Percentiles rank a stretch among this genome's conserved stretches.
Evolutionary conservation across 352 stramenopile species (phyloP).

Genomic region (Phytophthora capsici): DNA sequence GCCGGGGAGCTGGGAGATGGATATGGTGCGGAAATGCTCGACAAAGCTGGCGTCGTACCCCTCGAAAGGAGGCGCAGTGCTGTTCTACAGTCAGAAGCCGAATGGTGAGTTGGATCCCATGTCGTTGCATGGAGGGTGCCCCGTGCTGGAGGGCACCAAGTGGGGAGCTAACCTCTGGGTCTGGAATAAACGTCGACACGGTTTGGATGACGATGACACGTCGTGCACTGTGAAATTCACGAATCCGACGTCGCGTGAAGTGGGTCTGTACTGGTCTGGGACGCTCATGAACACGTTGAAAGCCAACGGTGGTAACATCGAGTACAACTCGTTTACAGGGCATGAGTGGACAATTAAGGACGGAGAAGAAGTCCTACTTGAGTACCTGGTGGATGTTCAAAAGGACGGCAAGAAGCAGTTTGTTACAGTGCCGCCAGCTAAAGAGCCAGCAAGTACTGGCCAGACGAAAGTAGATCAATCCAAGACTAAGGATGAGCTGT

Average conservation of each 20-base stretch:
- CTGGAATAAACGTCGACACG: conserved; percentile 93
- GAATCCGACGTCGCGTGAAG: conserved; percentile 60
- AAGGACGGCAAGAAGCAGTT: conserved; percentile 60
- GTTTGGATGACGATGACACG: conserved; percentile 48
- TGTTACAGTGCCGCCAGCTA: conserved; percentile 45
- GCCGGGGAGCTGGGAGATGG: conserved; percentile 65
- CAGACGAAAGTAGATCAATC: conserved; percentile 15
- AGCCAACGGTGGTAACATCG: conserved; percentile 43
- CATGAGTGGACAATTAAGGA: conserved; percentile 80
- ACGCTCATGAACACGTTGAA: conserved; percentile 74
- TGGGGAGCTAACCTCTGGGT: conserved; percentile 98
- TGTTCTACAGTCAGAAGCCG: conserved; percentile 98
- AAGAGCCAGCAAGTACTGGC: conserved; percentile 6
- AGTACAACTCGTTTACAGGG: conserved; percentile 69
- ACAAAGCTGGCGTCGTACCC: conserved; percentile 82
- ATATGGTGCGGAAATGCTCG: conserved; percentile 82
- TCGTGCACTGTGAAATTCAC: conserved; percentile 70
- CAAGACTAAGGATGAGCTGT: conserved; percentile 57
- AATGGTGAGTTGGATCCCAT: conserved; percentile 92
- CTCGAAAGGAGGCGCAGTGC: conserved; percentile 91
- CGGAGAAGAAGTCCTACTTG: conserved; percentile 54
- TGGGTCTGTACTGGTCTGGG: conserved; percentile 74
- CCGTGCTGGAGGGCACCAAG: conserved; percentile 94
- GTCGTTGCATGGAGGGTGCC: conserved; percentile 94
- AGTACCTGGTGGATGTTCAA: conserved; percentile 47